phyloP scores from a whole-genome alignment of 2,329 filamentous ascomycete species.

The Fusarium compactum region DNA sequence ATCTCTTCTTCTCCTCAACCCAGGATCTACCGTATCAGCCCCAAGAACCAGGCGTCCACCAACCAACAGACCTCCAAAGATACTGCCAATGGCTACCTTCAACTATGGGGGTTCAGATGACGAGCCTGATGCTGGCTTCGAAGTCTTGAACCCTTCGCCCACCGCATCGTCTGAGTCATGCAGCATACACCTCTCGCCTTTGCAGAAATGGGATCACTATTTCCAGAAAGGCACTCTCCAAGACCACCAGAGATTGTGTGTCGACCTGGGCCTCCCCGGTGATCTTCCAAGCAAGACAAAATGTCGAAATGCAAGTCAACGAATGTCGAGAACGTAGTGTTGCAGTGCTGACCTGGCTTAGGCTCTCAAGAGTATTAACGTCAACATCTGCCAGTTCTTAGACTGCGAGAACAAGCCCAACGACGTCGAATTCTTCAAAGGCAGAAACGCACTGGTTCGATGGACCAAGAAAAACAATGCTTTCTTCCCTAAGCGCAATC shows the following conservation, averaged over 20 bases:
- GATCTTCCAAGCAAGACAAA: conserved; percentile 57
- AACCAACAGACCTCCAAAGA: background rate
- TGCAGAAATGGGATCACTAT: conserved; percentile 49
- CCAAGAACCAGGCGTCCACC: background rate
- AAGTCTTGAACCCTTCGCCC: background rate
- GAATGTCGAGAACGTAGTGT: background rate
- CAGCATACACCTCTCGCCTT: background rate
- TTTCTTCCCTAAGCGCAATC: conserved; percentile 54
- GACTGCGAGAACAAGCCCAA: conserved; percentile 46
- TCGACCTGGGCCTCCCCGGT: conserved; percentile 56
- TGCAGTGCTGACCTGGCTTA: conserved; percentile 38
- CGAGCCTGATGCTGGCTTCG: background rate
- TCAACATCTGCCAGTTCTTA: conserved; percentile 65
- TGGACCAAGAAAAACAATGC: conserved; percentile 25
- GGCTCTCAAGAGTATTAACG: conserved; percentile 57
- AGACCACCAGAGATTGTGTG: conserved; percentile 61
- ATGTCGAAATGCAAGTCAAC: conserved; percentile 57
- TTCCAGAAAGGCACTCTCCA: conserved; percentile 50
- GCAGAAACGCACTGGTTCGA: conserved; percentile 46
- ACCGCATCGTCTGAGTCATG: background rate
- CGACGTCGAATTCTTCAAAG: conserved; percentile 51
- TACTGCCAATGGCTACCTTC: background rate
- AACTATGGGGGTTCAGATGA: background rate
- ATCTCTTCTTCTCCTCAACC: background rate
- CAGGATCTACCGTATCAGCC: background rate